A percentile compares a stretch with the other conserved stretches of the same genome.
These are phyloP conservation scores for Euphorbia tirucalli DNA, from an alignment of 345 rosid species.

Conservation along the genomic window DNA sequence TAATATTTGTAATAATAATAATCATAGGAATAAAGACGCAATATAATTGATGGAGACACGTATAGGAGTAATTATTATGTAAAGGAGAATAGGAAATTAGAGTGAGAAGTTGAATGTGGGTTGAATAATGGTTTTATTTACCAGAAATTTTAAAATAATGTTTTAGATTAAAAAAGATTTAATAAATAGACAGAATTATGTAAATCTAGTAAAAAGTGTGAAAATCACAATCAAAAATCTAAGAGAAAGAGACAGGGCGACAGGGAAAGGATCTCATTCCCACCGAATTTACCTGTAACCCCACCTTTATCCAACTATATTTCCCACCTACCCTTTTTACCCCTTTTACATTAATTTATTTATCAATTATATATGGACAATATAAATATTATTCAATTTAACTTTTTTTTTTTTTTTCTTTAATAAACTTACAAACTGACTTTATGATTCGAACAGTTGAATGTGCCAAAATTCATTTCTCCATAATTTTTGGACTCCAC, in stretches of 20 bases:
- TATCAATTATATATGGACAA: not conserved
- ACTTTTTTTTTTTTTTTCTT: no score
- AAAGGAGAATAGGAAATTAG: no score
- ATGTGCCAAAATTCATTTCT: not conserved
- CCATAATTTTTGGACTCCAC: not conserved
- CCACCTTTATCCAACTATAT: slow-evolving; percentile 11
- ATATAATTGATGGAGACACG: no score
- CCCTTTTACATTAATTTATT: not conserved
- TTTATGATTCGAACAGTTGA: not conserved
- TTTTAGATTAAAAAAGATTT: no score
- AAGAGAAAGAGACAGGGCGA: slow-evolving; percentile 52
- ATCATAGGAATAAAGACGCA: not conserved
- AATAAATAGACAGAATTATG: not conserved
- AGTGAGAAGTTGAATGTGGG: no score
- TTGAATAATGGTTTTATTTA: no score
- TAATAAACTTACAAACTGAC: not conserved
- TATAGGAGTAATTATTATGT: no score
- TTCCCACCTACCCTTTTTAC: not conserved
- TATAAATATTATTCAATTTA: not conserved
- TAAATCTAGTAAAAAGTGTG: not conserved
- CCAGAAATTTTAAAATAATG: no score
- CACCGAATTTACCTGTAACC: slow-evolving; percentile 25
- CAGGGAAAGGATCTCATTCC: slow-evolving; percentile 55
- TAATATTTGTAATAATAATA: no score
- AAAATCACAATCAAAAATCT: slow-evolving; percentile 60